A percentile compares a stretch with the other conserved stretches of the same genome.
phyloP scores from a whole-genome alignment of 1,284 basidiomycete species.

The Volvariella volvacea region DNA sequence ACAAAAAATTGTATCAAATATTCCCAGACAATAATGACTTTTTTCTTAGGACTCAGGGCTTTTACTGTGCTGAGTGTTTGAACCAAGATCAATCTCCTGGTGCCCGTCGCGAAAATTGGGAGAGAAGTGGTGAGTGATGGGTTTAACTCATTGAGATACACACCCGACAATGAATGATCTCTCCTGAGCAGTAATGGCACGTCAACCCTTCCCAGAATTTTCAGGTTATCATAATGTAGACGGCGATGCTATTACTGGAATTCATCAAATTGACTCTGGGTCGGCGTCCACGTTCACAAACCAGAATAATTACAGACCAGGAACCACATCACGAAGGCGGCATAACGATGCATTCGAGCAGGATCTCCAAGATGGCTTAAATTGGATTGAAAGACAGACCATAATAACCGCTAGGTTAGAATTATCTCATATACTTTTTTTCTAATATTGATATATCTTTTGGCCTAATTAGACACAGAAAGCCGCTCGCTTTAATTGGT shows the following conservation, averaged over 20 bases:
- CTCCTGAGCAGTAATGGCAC: constrained; percentile 30
- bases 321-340: constrained; percentile 39
- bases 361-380: constrained; percentile 38
- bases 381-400: constrained; percentile 50
- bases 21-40: not conserved
- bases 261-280: constrained; percentile 48
- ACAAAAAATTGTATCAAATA: not conserved
- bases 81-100: constrained; percentile 46
- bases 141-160: too few species aligned
- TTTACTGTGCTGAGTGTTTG: constrained; percentile 47
- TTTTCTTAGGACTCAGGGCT: constrained; percentile 45
- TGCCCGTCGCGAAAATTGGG: constrained; percentile 53
- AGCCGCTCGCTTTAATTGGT: constrained; percentile 47
- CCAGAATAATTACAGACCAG: constrained; percentile 42
- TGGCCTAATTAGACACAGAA: constrained; percentile 41
- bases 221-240: constrained; percentile 63
- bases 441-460: not conserved
- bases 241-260: constrained; percentile 54
- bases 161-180: constrained; percentile 5
- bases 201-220: constrained; percentile 45
- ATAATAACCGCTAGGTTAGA: constrained; percentile 1
- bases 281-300: constrained; percentile 64
- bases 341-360: constrained; percentile 45
- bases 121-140: constrained; percentile 36
- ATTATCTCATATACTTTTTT: too few species aligned